A percentile compares a stretch with the other conserved stretches of the same genome.
These are phyloP conservation scores for Hypoxylon sp. DNA, from an alignment of 2,329 filamentous ascomycete species.

Conservation along the genomic window DNA sequence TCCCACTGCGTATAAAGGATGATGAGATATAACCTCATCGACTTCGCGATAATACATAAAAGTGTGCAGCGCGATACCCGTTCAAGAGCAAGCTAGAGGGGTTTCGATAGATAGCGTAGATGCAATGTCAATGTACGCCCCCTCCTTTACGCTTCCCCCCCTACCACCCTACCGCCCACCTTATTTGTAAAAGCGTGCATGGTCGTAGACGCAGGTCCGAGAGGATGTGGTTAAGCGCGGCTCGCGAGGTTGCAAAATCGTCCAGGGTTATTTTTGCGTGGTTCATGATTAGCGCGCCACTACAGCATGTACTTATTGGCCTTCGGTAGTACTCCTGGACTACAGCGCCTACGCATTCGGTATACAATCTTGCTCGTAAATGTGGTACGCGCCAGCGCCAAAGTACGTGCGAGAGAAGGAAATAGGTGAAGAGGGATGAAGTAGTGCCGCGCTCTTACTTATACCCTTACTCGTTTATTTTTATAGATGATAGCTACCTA, in stretches of 20 bases:
- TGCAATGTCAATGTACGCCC: slow-evolving; percentile 33
- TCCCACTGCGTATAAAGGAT: slow-evolving; percentile 11
- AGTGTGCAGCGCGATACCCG: slow-evolving; percentile 29
- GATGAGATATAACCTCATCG: slow-evolving; percentile 17
- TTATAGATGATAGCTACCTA: slow-evolving; percentile 17
- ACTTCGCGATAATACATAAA: slow-evolving; percentile 23
- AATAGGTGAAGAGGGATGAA: slow-evolving; percentile 2
- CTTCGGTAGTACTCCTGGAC: slow-evolving; percentile 17
- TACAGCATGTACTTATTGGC: slow-evolving; percentile 26
- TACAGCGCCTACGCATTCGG: slow-evolving; percentile 10
- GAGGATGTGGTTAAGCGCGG: slow-evolving; percentile 59
- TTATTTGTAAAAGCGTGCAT: slow-evolving; percentile 50
- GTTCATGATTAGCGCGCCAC: slow-evolving; percentile 39
- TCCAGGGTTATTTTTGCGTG: slow-evolving; percentile 33
- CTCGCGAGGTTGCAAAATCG: slow-evolving; percentile 44
- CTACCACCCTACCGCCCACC: slow-evolving; percentile 29
- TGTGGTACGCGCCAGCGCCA: slow-evolving; percentile 11
- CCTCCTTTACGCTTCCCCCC: slow-evolving; percentile 19
- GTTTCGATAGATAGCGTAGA: slow-evolving; percentile 43
- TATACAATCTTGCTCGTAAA: slow-evolving; percentile 18
- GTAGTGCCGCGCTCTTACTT: slow-evolving; percentile 4
- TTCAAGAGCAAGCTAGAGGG: slow-evolving; percentile 43
- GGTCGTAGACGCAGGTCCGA: slow-evolving; percentile 60
- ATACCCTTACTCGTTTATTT: slow-evolving; percentile 20
- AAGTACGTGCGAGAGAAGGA: slow-evolving; percentile 7